Evolutionary conservation across 1,284 basidiomycete species (phyloP).

Genomic region (Hypsizygus ulmarius): DNA sequence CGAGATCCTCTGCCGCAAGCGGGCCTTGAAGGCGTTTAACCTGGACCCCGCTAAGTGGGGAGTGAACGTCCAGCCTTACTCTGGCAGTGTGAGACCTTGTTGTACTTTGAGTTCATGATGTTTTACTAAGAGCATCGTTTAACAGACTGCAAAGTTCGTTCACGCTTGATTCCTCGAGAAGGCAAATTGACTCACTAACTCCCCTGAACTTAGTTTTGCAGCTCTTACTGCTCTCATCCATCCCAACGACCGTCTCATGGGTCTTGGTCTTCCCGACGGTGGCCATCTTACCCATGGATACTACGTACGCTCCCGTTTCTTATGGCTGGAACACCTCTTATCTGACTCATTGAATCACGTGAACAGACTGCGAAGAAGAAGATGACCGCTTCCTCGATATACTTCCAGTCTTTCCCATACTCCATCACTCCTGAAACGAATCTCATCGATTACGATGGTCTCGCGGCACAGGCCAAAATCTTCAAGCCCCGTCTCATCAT

Average conservation of each 20-base stretch:
- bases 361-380: conserved; percentile 96
- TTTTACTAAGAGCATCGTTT: conserved; percentile 3
- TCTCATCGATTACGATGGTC: conserved; percentile 86
- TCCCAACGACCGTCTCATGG: conserved; percentile 99
- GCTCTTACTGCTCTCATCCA: conserved; percentile 96
- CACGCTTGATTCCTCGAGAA: not conserved
- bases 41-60: conserved; percentile 94
- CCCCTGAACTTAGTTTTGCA: conserved; percentile 71
- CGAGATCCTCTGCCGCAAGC: conserved; percentile 92
- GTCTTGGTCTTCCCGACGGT: conserved; percentile 97
- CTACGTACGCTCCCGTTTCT: conserved; percentile 59
- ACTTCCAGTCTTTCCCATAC: conserved; percentile 99
- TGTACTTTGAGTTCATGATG: conserved; percentile 8
- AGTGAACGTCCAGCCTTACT: conserved; percentile 99
- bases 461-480: conserved; percentile 87
- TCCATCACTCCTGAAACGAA: conserved; percentile 83
- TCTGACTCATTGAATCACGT: conserved; percentile 30
- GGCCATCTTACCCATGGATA: conserved; percentile 98
- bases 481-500: conserved; percentile 97
- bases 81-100: conserved; percentile 66
- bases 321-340: conserved; percentile 20
- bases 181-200: conserved; percentile 11
- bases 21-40: conserved; percentile 95
- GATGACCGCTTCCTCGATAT: conserved; percentile 99
- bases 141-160: conserved; percentile 80